Base-by-base conservation (phyloP, 768 basidiomycete species). In the Boletus subparvulus region DNA sequence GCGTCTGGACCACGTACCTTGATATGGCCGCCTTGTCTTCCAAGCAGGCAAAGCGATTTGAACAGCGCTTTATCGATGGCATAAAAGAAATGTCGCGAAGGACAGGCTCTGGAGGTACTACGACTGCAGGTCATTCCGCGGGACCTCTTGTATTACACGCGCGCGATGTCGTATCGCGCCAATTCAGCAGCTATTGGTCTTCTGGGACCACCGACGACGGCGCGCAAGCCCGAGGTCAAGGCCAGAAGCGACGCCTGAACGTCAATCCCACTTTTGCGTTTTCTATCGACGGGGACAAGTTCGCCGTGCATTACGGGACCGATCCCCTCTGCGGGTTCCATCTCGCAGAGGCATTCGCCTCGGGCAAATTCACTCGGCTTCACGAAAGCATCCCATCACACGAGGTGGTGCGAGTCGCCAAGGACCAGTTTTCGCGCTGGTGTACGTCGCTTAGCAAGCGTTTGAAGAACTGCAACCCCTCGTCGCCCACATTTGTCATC, bases 281-380 rank as follows among this genome's bases (percentile, higher is more conserved):
- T 39, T 73, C 72, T 13, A 42, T 63, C n/a, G 54, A 66, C 1
- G 64, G 69, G 1, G 62, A 68, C 30, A 61, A 54, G 45, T 69
- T 67, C 21, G 28, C 70, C 0, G 61, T 68, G 1, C 70, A 72
- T 32, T 72, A 70, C 28, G 70, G 62, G n/a, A 65, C 65, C 0
- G 72, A 70, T 51, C 62, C 68, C 12, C 54, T 70, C 35, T 30
- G n/a, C 0, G 66, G 68, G 12, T 72, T 73, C 39, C 70, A 73
- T 41, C 64, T 69, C 17, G 72, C 70, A 1, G 70, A 72, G 36
- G 55, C 54, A 0, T 64, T 64, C 17, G 16, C 55, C 10, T 61
- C 65, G 3, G 59, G 56, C 2, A 55, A 46, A 33, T 62, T 54
- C 13, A 42, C 26, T n/a, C 28, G 16, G 11, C 45, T 30, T 17